phyloP scores from a whole-genome alignment of 345 rosid species.

The Triadica sebifera region DNA sequence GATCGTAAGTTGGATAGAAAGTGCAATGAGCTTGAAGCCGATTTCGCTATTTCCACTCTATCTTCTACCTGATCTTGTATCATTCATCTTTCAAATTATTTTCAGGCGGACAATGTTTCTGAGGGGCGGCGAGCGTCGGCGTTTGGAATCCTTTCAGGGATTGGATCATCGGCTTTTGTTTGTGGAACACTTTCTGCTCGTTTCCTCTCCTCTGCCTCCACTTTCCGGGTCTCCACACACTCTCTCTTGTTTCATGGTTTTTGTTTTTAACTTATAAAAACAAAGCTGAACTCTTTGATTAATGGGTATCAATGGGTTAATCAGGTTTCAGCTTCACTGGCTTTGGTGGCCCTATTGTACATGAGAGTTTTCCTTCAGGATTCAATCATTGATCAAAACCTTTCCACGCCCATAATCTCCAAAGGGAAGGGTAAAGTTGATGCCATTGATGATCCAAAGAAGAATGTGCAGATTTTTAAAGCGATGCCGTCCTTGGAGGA shows the following conservation, averaged over 20 bases:
- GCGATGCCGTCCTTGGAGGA: constrained; percentile 52
- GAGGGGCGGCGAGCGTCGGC: constrained; percentile 59
- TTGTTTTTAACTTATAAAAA: background rate
- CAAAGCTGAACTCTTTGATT: background rate
- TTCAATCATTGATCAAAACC: constrained; percentile 33
- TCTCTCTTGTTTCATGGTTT: background rate
- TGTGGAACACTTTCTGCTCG: constrained; percentile 74
- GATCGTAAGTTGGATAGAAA: too few relatives aligned
- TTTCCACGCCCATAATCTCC: constrained; percentile 44
- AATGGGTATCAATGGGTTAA: background rate
- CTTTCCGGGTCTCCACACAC: constrained; percentile 56
- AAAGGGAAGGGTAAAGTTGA: constrained; percentile 24
- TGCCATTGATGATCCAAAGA: constrained; percentile 25
- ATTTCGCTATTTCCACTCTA: too few relatives aligned
- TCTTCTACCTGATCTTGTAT: too few relatives aligned
- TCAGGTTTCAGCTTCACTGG: constrained; percentile 30
- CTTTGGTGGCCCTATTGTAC: constrained; percentile 50
- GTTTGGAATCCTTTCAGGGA: constrained; percentile 71
- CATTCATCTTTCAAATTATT: background rate
- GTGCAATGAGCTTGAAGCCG: too few relatives aligned
- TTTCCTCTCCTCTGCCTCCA: constrained; percentile 68
- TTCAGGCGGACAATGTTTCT: constrained; percentile 75
- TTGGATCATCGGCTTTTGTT: constrained; percentile 74
- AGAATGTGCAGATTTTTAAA: constrained; percentile 34
- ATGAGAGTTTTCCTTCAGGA: constrained; percentile 73